These are phyloP conservation scores for Suillus discolor DNA, from an alignment of 768 basidiomycete species.

Conservation along the genomic window DNA sequence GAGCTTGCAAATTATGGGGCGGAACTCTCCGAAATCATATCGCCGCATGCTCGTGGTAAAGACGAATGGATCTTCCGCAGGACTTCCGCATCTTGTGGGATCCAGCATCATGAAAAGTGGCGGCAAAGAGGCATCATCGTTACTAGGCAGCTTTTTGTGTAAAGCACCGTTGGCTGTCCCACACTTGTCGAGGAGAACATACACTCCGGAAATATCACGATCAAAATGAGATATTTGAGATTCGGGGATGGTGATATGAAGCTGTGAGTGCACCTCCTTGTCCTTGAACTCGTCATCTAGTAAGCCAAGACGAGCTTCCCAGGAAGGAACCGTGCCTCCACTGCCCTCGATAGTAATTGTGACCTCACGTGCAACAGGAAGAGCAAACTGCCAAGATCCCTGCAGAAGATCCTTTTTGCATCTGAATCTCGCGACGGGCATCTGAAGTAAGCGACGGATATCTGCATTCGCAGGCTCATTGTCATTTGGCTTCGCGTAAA, in stretches of 20 bases:
- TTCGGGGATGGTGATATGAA: slow-evolving; percentile 62
- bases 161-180: slow-evolving; percentile 86
- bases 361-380: slow-evolving; percentile 62
- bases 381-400: slow-evolving; percentile 80
- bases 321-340: slow-evolving; percentile 76
- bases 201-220: slow-evolving; percentile 80
- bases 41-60: slow-evolving; percentile 81
- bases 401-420: slow-evolving; percentile 59
- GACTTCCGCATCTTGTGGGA: slow-evolving; percentile 76
- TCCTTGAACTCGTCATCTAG: slow-evolving; percentile 63
- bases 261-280: slow-evolving; percentile 63
- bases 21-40: slow-evolving; percentile 78
- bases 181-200: slow-evolving; percentile 80
- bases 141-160: slow-evolving; percentile 58
- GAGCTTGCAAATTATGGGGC: slow-evolving; percentile 76
- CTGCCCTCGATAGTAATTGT: slow-evolving; percentile 56
- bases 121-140: slow-evolving; percentile 52
- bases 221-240: slow-evolving; percentile 58
- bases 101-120: slow-evolving; percentile 81
- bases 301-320: slow-evolving; percentile 84
- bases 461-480: slow-evolving; percentile 76
- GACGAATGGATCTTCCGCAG: slow-evolving; percentile 78
- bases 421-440: slow-evolving; percentile 75
- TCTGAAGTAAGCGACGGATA: slow-evolving; percentile 70
- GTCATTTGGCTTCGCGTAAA: slow-evolving; percentile 72